Conservation (phyloP, 352 stramenopile species). For the Phytophthora pseudosyringae region DNA sequence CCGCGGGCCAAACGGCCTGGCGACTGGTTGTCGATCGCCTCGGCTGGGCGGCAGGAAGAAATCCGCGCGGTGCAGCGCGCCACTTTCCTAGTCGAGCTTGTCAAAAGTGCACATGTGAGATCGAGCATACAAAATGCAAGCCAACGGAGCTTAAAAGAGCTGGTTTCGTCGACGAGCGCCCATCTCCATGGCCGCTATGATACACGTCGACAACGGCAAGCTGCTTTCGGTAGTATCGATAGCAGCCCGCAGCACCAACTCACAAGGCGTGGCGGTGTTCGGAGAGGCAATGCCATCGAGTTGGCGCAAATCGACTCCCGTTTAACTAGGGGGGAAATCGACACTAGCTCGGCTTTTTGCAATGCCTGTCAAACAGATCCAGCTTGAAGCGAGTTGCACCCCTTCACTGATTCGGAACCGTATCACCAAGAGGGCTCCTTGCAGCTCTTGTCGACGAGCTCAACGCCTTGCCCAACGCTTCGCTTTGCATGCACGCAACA, state of each 20-base stretch:
- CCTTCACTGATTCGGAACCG: conserved; percentile 13
- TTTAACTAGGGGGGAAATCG: no score
- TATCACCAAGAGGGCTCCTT: no score
- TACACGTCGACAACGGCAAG: conserved; percentile 1
- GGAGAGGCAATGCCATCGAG: no score
- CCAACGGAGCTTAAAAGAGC: conserved; percentile 9
- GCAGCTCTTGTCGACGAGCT: no score
- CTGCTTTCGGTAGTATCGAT: conserved; percentile 3
- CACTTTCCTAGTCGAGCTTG: conserved; percentile 18
- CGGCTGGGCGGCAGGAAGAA: background rate
- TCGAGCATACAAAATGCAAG: conserved; percentile 15
- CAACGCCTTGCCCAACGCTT: no score
- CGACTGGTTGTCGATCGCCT: conserved; percentile 19
- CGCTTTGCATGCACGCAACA: background rate
- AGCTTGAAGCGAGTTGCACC: conserved; percentile 17
- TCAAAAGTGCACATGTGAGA: conserved; percentile 6
- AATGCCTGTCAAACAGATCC: no score
- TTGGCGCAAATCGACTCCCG: no score
- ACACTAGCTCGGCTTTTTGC: no score
- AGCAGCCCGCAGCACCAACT: background rate
- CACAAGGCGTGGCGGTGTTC: no score
- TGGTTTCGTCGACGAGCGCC: conserved; percentile 25
- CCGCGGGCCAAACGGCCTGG: no score
- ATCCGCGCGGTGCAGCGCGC: background rate
- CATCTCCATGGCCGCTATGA: conserved; percentile 6